Evolutionary conservation across 441 rosid genomes (phyloP).

Genomic region (Syzygium malaccense): DNA sequence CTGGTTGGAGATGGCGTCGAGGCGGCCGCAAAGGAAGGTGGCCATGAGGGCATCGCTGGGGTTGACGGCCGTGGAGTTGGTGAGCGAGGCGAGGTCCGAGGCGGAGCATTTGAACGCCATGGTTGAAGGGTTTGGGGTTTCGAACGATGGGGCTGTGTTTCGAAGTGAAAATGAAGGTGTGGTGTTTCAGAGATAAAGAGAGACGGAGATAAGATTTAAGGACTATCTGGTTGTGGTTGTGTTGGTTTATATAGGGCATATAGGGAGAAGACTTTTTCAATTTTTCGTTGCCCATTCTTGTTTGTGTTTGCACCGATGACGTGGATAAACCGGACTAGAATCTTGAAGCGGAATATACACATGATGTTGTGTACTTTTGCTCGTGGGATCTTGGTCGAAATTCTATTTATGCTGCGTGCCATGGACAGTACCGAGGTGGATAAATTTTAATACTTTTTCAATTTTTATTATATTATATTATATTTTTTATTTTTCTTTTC

Average conservation of each 20-base stretch:
- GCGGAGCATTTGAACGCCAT: conserved; percentile 22
- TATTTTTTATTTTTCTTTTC: no score
- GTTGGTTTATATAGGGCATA: neutral
- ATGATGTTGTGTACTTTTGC: neutral
- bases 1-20: conserved; percentile 8
- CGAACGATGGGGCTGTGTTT: conserved; percentile 7
- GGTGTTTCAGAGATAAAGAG: neutral
- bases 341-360: neutral
- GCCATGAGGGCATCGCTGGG: conserved; percentile 2
- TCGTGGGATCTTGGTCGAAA: no score
- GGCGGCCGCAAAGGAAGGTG: conserved; percentile 22
- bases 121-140: neutral
- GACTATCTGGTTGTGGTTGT: neutral
- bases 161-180: neutral
- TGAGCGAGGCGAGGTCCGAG: conserved; percentile 24
- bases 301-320: neutral
- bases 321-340: neutral
- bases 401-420: no score
- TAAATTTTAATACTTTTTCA: no score
- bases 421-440: no score
- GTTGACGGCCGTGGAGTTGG: conserved; percentile 6
- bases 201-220: neutral
- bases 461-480: no score
- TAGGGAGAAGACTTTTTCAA: neutral
- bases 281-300: neutral